phyloP scores from a whole-genome alignment of 1,139 yeast species.

The Sugiyamaella xylanicola region DNA sequence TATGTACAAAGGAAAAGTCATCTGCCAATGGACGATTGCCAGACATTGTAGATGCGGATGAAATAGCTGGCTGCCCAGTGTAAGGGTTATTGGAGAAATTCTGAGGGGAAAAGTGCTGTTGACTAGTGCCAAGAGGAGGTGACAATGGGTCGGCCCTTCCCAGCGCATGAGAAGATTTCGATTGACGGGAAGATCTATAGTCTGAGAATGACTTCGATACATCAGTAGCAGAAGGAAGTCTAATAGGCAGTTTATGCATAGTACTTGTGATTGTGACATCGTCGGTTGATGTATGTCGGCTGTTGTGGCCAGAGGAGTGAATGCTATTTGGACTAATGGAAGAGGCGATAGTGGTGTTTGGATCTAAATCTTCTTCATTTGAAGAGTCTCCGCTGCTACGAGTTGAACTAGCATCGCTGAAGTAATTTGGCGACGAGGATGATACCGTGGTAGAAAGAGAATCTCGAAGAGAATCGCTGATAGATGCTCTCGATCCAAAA shows the following conservation, averaged over 20 bases:
- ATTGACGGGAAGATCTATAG: constrained; percentile 7
- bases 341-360: neutral
- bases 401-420: constrained; percentile 29
- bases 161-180: constrained; percentile 6
- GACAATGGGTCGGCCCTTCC: constrained; percentile 8
- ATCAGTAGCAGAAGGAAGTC: constrained; percentile 6
- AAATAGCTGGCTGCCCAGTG: neutral
- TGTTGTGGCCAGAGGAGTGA: neutral
- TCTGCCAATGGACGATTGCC: constrained; percentile 19
- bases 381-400: constrained; percentile 23
- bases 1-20: constrained; percentile 21
- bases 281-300: neutral
- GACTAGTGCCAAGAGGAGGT: constrained; percentile 1
- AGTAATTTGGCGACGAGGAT: constrained; percentile 25
- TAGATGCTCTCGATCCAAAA: constrained; percentile 6
- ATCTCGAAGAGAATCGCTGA: constrained; percentile 20
- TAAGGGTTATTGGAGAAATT: neutral
- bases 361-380: constrained; percentile 16
- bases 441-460: constrained; percentile 24
- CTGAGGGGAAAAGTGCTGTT: neutral
- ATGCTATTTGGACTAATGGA: neutral
- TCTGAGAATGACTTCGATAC: constrained; percentile 1
- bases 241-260: constrained; percentile 6
- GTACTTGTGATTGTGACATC: constrained; percentile 1
- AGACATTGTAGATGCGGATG: constrained; percentile 12